phyloP scores from a whole-genome alignment of 2,329 filamentous ascomycete species.

The Rasamsonia emersonii region DNA sequence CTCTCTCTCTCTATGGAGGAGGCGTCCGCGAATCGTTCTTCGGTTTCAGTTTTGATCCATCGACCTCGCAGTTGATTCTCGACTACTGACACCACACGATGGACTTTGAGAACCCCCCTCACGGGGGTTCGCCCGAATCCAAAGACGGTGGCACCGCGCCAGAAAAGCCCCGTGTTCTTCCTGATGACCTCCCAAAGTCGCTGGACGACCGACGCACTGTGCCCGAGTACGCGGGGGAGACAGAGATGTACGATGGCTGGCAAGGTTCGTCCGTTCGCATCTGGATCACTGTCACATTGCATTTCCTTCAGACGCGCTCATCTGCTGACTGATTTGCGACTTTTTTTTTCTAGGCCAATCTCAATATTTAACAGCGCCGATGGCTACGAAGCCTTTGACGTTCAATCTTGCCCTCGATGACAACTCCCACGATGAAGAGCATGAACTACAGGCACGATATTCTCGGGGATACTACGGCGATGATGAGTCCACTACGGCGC shows the following conservation, averaged over 20 bases:
- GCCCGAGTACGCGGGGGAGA: conserved; percentile 65
- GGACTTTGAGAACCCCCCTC: conserved; percentile 25
- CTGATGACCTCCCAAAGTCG: conserved; percentile 79
- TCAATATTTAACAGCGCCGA: conserved; percentile 82
- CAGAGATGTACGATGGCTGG: conserved; percentile 98
- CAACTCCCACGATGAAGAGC: conserved; percentile 58
- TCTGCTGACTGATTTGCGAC: no score
- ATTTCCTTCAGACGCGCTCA: no score
- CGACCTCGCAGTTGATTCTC: conserved; percentile 8
- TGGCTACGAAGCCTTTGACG: conserved; percentile 71
- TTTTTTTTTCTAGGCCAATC: conserved; percentile 62
- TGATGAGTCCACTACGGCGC: conserved; percentile 32
- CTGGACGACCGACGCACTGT: conserved; percentile 76
- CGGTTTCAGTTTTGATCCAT: no score
- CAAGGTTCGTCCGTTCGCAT: conserved; percentile 57
- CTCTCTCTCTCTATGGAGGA: no score
- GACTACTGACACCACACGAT: conserved; percentile 22
- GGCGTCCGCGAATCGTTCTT: no score
- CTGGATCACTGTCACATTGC: neutral
- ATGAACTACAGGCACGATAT: conserved; percentile 25
- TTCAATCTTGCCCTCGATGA: conserved; percentile 84
- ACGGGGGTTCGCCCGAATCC: conserved; percentile 14
- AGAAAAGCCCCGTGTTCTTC: conserved; percentile 45
- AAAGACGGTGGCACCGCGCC: conserved; percentile 5
- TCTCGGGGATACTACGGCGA: conserved; percentile 17